Base-by-base conservation (phyloP, 2,329 filamentous ascomycete genomes). In the Nannizziopsis barbatae region DNA sequence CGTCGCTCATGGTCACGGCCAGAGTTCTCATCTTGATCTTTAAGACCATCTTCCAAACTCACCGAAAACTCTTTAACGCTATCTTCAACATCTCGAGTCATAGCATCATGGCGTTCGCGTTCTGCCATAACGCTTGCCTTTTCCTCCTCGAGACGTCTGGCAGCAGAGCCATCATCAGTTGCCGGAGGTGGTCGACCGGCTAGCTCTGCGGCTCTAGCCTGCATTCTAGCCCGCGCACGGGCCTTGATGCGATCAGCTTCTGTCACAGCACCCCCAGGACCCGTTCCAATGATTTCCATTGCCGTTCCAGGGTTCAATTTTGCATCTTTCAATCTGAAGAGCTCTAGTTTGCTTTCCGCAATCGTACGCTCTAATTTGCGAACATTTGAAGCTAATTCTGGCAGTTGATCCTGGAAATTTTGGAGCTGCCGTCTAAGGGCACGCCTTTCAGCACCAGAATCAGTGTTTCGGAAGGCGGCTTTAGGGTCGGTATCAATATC, bases 141-240 rank as follows among this genome's bases (percentile, higher is more conserved):
- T 67, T 98, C 90, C 57, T 93, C 85, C 64, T 96, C 92, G 12
- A 96, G 68, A 31, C 92, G 80, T 68, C 87, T 85, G 41, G 88
- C 81, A 2, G 86, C 86, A 54, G 85, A 86, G 20, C 77, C 75
- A 54, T 89, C 86, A 52, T 82, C 77, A 1, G 72, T 65, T 33
- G 86, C 80, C 41, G 81, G 73, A 38, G 83, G 71, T 62, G 89
- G 88, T 65, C 83, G 87, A 50, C 92, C 92, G 17, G 88, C 87
- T 54, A 98, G 71, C 14, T 92, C 90, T 49, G 92, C 92, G 56
- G 92, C 89, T 51, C 92, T 84, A 60, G 95, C 89, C 69, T 96
- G 90, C 92, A 98, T 98, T 81, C 95, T 94, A 35, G 90, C 90
- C 69, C 89, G 94, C 30, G 92, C 90, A 57, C 89, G 81, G 32